phyloP scores from a whole-genome alignment of 441 rosid species.

The Erodium moschatum region DNA sequence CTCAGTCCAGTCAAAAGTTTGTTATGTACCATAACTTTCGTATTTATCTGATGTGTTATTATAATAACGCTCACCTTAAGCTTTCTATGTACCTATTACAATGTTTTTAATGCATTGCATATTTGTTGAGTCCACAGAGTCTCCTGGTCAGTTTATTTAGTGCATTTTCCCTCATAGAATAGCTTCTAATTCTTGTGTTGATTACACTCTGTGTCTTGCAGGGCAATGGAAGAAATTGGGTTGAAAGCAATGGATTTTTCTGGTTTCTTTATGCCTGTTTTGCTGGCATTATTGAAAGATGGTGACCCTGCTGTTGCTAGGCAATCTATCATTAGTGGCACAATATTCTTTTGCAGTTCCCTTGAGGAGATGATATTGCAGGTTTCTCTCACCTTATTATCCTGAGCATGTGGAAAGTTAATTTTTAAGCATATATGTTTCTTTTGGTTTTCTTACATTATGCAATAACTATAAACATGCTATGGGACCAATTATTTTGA shows the following conservation, averaged over 20 bases:
- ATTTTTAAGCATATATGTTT: constrained; percentile 5
- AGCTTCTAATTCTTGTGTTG: constrained; percentile 5
- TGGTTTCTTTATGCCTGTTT: constrained; percentile 44
- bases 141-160: neutral
- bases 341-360: constrained; percentile 48
- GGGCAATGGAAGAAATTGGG: constrained; percentile 78
- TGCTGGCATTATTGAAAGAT: constrained; percentile 60
- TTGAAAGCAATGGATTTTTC: constrained; percentile 60
- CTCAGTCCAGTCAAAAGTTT: neutral
- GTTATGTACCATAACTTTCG: neutral
- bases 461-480: neutral
- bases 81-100: neutral
- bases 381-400: constrained; percentile 29
- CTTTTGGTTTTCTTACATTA: neutral
- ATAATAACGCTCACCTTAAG: neutral
- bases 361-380: constrained; percentile 80
- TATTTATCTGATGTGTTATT: neutral
- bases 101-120: neutral
- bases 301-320: constrained; percentile 48
- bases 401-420: neutral
- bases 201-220: constrained; percentile 30
- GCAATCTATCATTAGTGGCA: constrained; percentile 64
- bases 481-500: no score
- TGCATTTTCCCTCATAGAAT: neutral
- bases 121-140: neutral